phyloP scores from a whole-genome alignment of 2,329 filamentous ascomycete species.

The Cercospora sp. region DNA sequence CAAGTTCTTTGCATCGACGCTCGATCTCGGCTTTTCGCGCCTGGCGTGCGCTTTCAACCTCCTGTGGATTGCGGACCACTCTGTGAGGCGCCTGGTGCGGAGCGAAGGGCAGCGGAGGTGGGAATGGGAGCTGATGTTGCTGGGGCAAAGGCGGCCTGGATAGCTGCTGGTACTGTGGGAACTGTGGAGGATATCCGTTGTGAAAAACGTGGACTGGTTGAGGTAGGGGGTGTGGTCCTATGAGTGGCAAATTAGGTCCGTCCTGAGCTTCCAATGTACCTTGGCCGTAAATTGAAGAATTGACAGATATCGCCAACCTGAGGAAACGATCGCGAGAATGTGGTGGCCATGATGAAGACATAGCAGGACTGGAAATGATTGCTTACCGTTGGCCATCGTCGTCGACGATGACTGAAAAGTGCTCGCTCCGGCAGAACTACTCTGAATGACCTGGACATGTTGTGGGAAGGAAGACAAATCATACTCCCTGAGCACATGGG shows the following conservation, averaged over 20 bases:
- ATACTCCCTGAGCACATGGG: conserved; percentile 37
- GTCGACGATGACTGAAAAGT: conserved; percentile 25
- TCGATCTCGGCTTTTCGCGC: conserved; percentile 70
- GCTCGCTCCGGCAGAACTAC: conserved; percentile 29
- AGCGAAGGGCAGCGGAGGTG: conserved; percentile 10
- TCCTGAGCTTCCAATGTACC: not conserved
- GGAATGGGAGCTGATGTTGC: conserved; percentile 14
- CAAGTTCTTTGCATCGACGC: conserved; percentile 61
- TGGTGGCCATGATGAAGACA: conserved; percentile 1
- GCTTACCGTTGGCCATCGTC: conserved; percentile 33
- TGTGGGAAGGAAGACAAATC: conserved; percentile 35
- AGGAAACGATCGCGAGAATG: not conserved
- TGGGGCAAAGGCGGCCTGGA: not conserved
- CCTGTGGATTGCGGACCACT: conserved; percentile 58
- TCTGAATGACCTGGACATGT: conserved; percentile 23
- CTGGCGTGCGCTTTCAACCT: conserved; percentile 64
- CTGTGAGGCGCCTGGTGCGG: conserved; percentile 28
- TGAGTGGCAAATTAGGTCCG: conserved; percentile 10
- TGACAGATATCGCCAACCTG: not conserved
- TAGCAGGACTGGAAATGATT: conserved; percentile 11
- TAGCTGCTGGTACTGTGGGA: conserved; percentile 14
- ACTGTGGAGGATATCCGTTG: conserved; percentile 18
- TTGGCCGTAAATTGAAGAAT: not conserved
- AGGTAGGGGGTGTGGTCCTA: conserved; percentile 34
- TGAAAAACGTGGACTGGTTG: conserved; percentile 33